Evolutionary conservation across 805 yeast species (phyloP), one percentile per base, ranked within the genome.

Genomic region (Candida morakotiae): DNA sequence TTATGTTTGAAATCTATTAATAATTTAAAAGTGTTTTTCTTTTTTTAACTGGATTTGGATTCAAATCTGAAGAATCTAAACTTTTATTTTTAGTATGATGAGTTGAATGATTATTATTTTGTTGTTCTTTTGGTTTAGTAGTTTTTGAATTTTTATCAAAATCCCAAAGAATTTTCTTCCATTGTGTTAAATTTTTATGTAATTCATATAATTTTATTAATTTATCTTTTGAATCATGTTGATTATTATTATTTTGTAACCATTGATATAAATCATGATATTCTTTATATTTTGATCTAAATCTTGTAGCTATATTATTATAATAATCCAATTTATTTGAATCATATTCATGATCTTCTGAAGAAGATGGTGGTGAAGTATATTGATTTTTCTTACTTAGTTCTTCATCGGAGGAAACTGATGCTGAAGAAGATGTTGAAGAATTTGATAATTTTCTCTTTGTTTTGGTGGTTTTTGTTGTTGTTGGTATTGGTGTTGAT

Each of bases 111-210:
- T n/a, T n/a, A 19, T 19, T 19, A 5, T 19, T 5, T 19, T 8
- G 21, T 5, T 19, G 21, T 19, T 19, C 21, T 19, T 19, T 19
- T 19, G 5, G 21, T 19, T 19, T 37, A n/a, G 62, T 62, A 43
- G 52, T 46, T 43, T 51, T 62, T 31, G 47, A 47, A 32, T 62
- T 65, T 34, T 55, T 52, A 40, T 64, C 64, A 35, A 47, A 55
- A 34, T 69, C 74, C 81, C 81, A 76, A 14, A 79, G 59, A 46
- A 69, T 64, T 41, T 64, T 65, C 53, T 79, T 79, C 82, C 82
- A 76, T 28, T 67, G 66, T 14, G 73, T 65, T 35, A 79, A 55
- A 28, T 65, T 63, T 22, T 67, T 67, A 53, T 79, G 84, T 56
- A 79, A 50, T 35, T 69, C 69, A 48, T 68, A 62, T 34, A 79